Base-by-base conservation (phyloP, 768 basidiomycete species). In the Panaeolus papilionaceus region DNA sequence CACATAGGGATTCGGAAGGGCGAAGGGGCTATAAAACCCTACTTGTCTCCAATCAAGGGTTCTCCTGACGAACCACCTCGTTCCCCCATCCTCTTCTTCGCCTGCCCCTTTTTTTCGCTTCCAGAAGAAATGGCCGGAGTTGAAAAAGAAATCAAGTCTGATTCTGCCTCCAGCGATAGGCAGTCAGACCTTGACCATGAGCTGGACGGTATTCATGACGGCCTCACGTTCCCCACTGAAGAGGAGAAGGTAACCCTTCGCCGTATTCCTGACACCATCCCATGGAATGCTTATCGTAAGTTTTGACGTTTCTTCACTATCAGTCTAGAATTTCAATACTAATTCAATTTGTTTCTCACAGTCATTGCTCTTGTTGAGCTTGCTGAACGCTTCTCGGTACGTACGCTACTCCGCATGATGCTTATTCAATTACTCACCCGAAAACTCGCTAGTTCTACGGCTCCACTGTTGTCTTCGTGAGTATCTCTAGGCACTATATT, bases 371-470 rank as follows among this genome's bases (percentile, higher is more conserved):
- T 89, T 38, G 82, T 91, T 38, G 91, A 92, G 75, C 76, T 91
- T 47, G 89, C 89, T 3, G 92, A 93, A 73, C 88, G 92, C 14
- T 93, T 93, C 78, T 92, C 91, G 45, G 86, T 88, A 69, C 61
- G 83, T 75, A 14, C 18, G 14, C 45, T 10, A 40, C 38, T 5
- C 20, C 26, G 10, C 40, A 11, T 5, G 14, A 37, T 68, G 28
- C 7, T 9, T 47, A 38, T 66, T 71, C 10, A 69, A 61, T 11
- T 64, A 14, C 1, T 65, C 16, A 49, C 8, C 47, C 8, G 47
- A 26, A 8, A 23, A 8, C 2, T 3, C n/a, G 47, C 33, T 54
- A 83, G 80, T 84, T 80, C 72, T 85, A 85, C 62, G 83, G 83
- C 12, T 82, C 79, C 7, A 76, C 75, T 68, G 86, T 88, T 62